Base-by-base conservation (phyloP, 1,284 basidiomycete genomes). In the Fomitopsis betulina region DNA sequence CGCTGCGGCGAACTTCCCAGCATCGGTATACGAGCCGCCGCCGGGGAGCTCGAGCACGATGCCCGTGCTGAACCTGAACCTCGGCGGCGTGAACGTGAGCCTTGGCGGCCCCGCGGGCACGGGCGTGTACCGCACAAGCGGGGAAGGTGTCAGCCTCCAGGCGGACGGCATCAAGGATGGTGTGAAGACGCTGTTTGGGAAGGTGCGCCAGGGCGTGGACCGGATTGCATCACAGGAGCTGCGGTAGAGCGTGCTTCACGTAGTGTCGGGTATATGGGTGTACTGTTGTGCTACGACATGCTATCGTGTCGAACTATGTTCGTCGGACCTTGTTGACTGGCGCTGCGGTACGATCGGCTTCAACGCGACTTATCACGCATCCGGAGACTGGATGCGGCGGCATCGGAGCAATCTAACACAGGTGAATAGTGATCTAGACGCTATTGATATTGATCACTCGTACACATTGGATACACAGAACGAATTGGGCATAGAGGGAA, bases 51-150 rank as follows among this genome's bases (percentile, higher is more conserved):
- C 83, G 10, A 80, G 81, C 30, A 86, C 77, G 61, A 84, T 85
- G 23, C 89, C 91, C 4, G 78, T 84, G n/a, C 71, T 97, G 62
- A 95, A 93, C 68, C 79, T 98, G 33, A 93, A 94, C 64, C 82
- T 97, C 30, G 95, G 94, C 7, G 91, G 91, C 0, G 91, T 97
- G 59, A 94, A 94, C 68, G 85, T 98, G 49, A 94, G 87, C 63
- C 82, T 97, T 5, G 94, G 93, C n/a, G 94, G 94, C 3, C 74
- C 88, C 10, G 84, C 81, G 33, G 89, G 88, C 9, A 85, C 89
- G 0, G 93, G 93, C 1, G 83, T 96, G 32, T 96, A 94, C 73
- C 78, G 94, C 63, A 84, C 84, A 39, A 86, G 84, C 63, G 84
- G 82, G 12, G 91, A 89, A 65, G 82, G 81, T 13, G 82, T 71